Conservation (phyloP, 768 basidiomycete genomes). For the Tylopilus rubrobrunneus region DNA sequence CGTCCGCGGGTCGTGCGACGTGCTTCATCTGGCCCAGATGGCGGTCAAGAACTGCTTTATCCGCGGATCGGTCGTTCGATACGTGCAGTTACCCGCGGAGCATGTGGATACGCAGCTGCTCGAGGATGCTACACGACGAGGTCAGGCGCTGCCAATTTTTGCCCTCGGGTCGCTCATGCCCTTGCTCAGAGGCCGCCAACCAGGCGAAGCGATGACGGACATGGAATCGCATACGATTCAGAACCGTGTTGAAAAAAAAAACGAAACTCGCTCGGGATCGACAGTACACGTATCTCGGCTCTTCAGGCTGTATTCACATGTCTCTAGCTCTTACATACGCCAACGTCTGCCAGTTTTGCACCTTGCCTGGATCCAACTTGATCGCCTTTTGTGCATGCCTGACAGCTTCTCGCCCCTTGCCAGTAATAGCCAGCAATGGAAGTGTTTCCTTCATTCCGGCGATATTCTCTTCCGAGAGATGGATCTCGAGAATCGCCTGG, state of each 20-base stretch:
- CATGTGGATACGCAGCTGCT: constrained; percentile 93
- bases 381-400: constrained; percentile 59
- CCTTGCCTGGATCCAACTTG: constrained; percentile 49
- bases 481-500: constrained; percentile 42
- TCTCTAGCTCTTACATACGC: constrained; percentile 46
- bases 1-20: too few relatives aligned
- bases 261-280: background rate
- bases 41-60: constrained; percentile 99
- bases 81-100: constrained; percentile 89
- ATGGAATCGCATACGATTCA: background rate
- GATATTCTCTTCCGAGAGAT: constrained; percentile 28
- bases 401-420: constrained; percentile 31
- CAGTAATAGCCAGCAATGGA: constrained; percentile 49
- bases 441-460: constrained; percentile 40
- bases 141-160: constrained; percentile 38
- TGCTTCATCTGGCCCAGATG: constrained; percentile 72
- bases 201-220: constrained; percentile 36
- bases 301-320: constrained; percentile 19
- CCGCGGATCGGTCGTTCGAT: constrained; percentile 95
- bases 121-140: constrained; percentile 95
- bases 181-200: constrained; percentile 37
- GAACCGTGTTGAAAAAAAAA: background rate
- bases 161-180: constrained; percentile 1
- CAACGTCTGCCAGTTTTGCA: constrained; percentile 54
- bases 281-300: background rate